These are phyloP conservation scores for Davidsoniella eucalypti DNA, from an alignment of 2,329 filamentous ascomycete species.

Conservation along the genomic window DNA sequence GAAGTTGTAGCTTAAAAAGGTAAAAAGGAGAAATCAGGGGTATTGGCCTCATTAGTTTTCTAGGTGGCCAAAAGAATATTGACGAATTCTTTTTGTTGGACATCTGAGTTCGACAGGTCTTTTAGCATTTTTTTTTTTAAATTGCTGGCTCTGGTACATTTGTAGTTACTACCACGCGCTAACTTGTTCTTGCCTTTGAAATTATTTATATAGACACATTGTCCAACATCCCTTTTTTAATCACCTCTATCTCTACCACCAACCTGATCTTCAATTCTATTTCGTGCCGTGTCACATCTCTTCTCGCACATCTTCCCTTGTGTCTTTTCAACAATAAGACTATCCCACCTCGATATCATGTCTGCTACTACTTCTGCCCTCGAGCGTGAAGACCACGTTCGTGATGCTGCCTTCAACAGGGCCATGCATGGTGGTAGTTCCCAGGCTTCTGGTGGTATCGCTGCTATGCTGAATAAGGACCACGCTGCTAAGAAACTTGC, in stretches of 20 bases:
- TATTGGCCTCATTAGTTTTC: no score
- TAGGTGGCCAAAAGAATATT: no score
- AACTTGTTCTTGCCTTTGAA: no score
- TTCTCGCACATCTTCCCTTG: constrained; percentile 2
- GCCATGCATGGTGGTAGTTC: constrained; percentile 64
- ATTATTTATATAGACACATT: background rate
- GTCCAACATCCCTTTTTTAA: background rate
- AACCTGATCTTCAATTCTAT: background rate
- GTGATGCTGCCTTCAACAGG: constrained; percentile 84
- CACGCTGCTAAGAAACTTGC: constrained; percentile 57
- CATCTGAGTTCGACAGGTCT: no score
- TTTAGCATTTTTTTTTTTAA: no score
- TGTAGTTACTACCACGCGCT: no score
- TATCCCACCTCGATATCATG: constrained; percentile 4
- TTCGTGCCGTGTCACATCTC: constrained; percentile 10
- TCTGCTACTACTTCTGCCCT: constrained; percentile 22
- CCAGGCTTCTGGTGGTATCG: constrained; percentile 52
- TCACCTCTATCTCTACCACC: background rate
- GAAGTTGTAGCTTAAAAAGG: no score
- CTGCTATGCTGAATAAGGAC: constrained; percentile 76
- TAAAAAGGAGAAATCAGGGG: no score
- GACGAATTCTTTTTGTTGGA: no score
- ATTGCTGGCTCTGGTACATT: no score
- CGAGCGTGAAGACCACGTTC: constrained; percentile 66
- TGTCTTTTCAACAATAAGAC: constrained; percentile 11